Evolutionary conservation across 2,329 filamentous ascomycete genomes (phyloP), one percentile per base, ranked within the genome.

Genomic region (Lomentospora prolificans): DNA sequence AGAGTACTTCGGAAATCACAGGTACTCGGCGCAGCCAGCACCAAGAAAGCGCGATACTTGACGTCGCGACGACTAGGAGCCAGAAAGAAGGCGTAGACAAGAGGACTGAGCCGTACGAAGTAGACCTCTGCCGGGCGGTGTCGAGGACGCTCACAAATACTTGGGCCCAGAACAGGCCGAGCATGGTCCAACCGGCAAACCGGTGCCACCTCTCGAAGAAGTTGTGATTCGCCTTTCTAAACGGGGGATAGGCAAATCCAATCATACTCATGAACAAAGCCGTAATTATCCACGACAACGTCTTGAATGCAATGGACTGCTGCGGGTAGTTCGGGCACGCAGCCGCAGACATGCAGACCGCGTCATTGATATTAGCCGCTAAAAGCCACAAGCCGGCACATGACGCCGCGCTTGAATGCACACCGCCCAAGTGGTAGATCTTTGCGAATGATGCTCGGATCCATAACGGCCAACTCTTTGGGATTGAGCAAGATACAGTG

Each of bases 31-130:
- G 81, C 27, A 94, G 79, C 57, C 81, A 78, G 2, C 86, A 66
- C 88, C 89, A 95, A 1, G 89, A 87, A 53, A 86, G 82, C 50
- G 85, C 73, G 59, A 91, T 77, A 60, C 85, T 79, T 41, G 76
- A 63, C 1, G 87, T 89, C 50, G 84, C 82, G 50, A 80, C 65
- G 25, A 80, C 62, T 17, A 92, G 73, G 63, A 87, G 79, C 85
- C 87, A 94, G 68, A 92, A 72, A 7, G 71, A 66, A 3, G 76
- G 72, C 17, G 65, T 73, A 12, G 63, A 64, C 22, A 69, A 64
- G 2, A 75, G 63, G 2, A 70, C 67, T 6, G 59, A 57, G 17
- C 73, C 73, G 14, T 75, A 65, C 7, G 66, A 60, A 2, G 60
- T 44, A 22, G 12, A 14, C 2, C n/a, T 27, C 19, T 61, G 55